Conservation (phyloP, 2,329 filamentous ascomycete genomes). For the Fusarium sp. region DNA sequence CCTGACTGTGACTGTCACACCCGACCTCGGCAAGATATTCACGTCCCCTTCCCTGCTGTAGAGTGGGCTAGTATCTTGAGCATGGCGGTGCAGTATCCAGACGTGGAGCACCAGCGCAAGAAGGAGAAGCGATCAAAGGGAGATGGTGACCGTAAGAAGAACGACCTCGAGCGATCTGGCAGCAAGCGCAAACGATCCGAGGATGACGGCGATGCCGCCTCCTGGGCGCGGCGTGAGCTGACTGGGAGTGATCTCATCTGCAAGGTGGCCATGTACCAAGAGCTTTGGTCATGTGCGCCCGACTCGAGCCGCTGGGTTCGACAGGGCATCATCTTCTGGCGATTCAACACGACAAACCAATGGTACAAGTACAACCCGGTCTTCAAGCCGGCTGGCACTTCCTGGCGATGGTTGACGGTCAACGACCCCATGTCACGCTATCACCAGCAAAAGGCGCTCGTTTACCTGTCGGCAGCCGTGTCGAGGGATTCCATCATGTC, state of each 20-base stretch:
- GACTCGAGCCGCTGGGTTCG: conserved; percentile 67
- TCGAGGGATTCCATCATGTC: conserved; percentile 67
- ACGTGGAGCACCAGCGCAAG: conserved; percentile 58
- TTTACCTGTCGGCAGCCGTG: conserved; percentile 54
- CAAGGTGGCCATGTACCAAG: conserved; percentile 78
- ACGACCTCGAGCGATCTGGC: conserved; percentile 53
- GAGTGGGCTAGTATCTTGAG: conserved; percentile 73
- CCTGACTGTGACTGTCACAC: conserved; percentile 67
- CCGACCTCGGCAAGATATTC: conserved; percentile 64
- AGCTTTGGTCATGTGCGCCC: conserved; percentile 72
- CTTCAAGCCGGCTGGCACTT: conserved; percentile 68
- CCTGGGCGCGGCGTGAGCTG: conserved; percentile 57
- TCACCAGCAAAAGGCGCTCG: conserved; percentile 66
- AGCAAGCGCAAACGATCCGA: conserved; percentile 60
- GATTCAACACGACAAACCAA: conserved; percentile 69
- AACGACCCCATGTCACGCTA: conserved; percentile 73
- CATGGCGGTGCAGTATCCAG: conserved; percentile 68
- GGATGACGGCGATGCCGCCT: conserved; percentile 59
- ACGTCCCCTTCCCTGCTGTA: conserved; percentile 71
- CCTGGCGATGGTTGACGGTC: conserved; percentile 75
- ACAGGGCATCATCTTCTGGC: conserved; percentile 75
- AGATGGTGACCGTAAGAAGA: conserved; percentile 56
- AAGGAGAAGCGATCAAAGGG: conserved; percentile 56
- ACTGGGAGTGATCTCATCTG: conserved; percentile 71
- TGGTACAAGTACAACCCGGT: conserved; percentile 66